These are phyloP conservation scores for Davidsoniella virescens DNA, from an alignment of 2,329 filamentous ascomycete genomes.

Conservation along the genomic window DNA sequence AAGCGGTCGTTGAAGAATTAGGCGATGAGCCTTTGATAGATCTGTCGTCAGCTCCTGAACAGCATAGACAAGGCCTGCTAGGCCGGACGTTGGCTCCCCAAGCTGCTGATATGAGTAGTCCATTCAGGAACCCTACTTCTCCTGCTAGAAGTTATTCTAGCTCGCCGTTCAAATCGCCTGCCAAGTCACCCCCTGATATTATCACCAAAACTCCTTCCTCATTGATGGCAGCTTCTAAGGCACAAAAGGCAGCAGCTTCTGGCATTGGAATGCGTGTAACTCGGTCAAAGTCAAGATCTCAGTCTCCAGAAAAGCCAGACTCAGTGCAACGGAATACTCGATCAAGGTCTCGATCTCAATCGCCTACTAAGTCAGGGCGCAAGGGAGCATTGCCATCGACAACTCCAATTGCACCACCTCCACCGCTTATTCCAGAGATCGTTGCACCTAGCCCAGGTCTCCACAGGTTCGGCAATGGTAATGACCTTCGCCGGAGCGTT, in stretches of 20 bases:
- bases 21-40: constrained; percentile 17
- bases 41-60: background rate
- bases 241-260: background rate
- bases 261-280: constrained; percentile 1
- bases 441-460: constrained; percentile 2
- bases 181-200: constrained; percentile 2
- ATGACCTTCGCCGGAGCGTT: background rate
- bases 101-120: constrained; percentile 1
- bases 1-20: background rate
- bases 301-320: constrained; percentile 8
- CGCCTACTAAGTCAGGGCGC: constrained; percentile 4
- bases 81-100: too few species aligned
- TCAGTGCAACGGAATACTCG: background rate
- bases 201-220: background rate
- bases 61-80: background rate
- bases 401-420: background rate
- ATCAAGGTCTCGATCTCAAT: constrained; percentile 3
- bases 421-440: constrained; percentile 1
- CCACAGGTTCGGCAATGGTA: background rate
- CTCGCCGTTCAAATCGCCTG: constrained; percentile 10
- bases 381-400: constrained; percentile 1
- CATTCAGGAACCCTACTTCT: constrained; percentile 6
- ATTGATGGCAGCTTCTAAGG: background rate
- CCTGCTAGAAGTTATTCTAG: constrained; percentile 9
- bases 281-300: constrained; percentile 7